These are phyloP conservation scores for Laguncularia racemosa DNA, from an alignment of 345 rosid species.

Conservation along the genomic window DNA sequence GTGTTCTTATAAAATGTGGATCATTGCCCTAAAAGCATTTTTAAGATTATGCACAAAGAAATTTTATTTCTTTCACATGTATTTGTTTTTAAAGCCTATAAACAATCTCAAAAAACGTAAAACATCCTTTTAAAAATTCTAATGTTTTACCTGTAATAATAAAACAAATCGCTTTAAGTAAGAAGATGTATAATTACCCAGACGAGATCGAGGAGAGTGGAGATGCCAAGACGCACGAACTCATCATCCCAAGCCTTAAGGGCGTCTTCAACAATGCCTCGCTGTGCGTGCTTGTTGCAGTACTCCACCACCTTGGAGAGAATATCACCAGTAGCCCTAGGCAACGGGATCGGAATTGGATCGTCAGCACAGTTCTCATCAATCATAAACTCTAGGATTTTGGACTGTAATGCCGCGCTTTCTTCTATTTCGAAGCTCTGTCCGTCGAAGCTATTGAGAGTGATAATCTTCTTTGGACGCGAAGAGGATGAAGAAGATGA, in stretches of 20 bases:
- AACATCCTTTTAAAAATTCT: no score
- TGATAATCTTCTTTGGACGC: neutral
- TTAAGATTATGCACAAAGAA: no score
- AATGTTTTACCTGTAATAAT: no score
- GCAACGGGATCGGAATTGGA: neutral
- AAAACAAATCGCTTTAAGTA: no score
- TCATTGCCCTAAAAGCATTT: no score
- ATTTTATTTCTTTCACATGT: no score
- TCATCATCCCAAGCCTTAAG: neutral
- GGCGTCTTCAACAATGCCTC: neutral
- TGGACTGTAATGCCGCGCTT: neutral
- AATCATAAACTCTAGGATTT: neutral
- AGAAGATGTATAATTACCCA: no score
- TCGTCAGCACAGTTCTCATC: neutral
- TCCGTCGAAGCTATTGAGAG: no score
- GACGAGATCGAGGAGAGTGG: neutral
- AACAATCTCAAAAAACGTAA: no score
- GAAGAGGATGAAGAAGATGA: constrained; percentile 1
- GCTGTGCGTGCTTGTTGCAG: constrained; percentile 3
- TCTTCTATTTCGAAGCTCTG: constrained; percentile 3
- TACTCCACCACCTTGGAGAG: neutral
- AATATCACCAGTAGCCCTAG: neutral
- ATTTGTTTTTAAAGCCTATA: no score
- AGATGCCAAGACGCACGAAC: neutral
- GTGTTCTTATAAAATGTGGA: no score